Conservation (phyloP, 169 alveolate genomes). For the Eimeria sp. region DNA sequence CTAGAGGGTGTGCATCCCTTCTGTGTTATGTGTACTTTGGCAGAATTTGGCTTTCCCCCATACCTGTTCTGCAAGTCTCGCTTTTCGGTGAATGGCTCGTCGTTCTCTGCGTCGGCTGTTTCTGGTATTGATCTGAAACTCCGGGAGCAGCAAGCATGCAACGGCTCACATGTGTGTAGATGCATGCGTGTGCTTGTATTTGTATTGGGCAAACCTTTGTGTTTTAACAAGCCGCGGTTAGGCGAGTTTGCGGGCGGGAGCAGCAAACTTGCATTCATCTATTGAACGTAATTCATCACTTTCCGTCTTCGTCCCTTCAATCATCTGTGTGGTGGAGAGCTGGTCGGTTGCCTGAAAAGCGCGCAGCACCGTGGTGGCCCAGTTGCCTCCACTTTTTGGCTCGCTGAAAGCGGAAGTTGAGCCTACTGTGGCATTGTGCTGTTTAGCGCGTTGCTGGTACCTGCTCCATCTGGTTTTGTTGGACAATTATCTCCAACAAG, state of each 20-base stretch:
- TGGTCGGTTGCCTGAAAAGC: constrained; percentile 17
- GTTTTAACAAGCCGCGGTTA: not conserved
- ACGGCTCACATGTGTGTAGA: not conserved
- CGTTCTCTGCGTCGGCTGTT: not conserved
- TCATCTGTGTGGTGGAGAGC: constrained; percentile 33
- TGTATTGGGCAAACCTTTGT: not conserved
- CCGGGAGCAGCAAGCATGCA: not conserved
- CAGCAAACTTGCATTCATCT: constrained; percentile 41
- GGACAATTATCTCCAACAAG: not conserved
- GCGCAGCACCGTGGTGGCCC: not conserved
- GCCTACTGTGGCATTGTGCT: not conserved
- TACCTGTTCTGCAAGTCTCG: not conserved
- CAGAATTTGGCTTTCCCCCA: not conserved
- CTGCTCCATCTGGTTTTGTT: not conserved
- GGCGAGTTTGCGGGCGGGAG: not conserved
- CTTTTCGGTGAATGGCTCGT: not conserved
- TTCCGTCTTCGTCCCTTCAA: constrained; percentile 21
- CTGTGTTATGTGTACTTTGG: no score
- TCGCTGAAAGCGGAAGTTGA: not conserved
- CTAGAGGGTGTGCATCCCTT: not conserved
- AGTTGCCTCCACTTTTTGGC: not conserved
- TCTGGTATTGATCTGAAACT: constrained; percentile 33
- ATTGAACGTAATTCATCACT: constrained; percentile 64
- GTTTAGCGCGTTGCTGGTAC: not conserved
- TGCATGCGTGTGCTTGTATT: not conserved